A percentile compares a stretch with the other conserved stretches of the same genome.
These are phyloP conservation scores for Russula brevipes DNA, from an alignment of 768 basidiomycete species.

Conservation along the genomic window DNA sequence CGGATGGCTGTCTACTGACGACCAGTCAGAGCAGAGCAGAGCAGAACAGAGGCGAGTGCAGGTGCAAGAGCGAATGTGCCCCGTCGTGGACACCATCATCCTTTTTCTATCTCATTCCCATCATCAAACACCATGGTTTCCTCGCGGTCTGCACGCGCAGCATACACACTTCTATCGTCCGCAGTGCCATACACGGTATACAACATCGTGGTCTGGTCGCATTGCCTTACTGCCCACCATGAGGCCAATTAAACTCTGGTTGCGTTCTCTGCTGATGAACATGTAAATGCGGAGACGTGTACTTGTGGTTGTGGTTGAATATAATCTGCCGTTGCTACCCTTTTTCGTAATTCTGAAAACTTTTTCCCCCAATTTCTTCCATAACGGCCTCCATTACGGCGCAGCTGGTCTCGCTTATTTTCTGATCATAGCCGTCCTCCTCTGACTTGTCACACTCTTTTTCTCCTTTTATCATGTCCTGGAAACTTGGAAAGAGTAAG, in stretches of 20 bases:
- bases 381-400: no score
- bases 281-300: no score
- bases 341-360: no score
- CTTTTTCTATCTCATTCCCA: conserved; percentile 19
- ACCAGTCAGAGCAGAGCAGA: background rate
- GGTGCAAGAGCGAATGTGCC: background rate
- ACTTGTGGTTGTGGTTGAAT: no score
- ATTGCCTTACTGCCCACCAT: background rate
- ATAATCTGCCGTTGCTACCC: no score
- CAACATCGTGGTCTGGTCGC: background rate
- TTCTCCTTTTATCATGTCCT: conserved; percentile 19
- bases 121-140: conserved; percentile 18
- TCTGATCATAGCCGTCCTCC: background rate
- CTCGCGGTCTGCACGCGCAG: conserved; percentile 22
- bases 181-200: background rate
- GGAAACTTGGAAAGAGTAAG: conserved; percentile 26
- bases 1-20: no score
- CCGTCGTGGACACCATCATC: background rate
- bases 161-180: background rate
- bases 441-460: background rate
- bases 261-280: background rate
- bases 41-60: background rate
- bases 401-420: background rate
- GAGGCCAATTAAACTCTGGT: conserved; percentile 5
- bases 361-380: no score